Evolutionary conservation across 495 filamentous ascomycete genomes (phyloP), one percentile per base, ranked within the genome.

Genomic region (Astrocystis sublimbata): DNA sequence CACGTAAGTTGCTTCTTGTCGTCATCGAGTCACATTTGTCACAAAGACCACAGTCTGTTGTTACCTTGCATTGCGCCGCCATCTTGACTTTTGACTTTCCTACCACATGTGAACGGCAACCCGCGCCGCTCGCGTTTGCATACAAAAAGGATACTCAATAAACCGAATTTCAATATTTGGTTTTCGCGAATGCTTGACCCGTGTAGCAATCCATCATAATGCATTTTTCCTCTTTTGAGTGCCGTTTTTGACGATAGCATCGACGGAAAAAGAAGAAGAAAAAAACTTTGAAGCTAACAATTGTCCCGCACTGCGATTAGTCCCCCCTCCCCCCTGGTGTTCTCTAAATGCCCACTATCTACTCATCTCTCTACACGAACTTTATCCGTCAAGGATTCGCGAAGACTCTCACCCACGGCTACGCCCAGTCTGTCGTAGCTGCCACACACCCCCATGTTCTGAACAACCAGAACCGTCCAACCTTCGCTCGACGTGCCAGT

Each of bases 321-420:
- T 75, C 70, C 64, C 72, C 72, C 62, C 73, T 70, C 69, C 71
- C 73, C 47, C 63, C 72, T 70, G 78, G 80, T 68, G 71, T 78
- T 65, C 73, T 75, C 81, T 85, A 84, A 85, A 85, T 85, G 83
- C 83, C 83, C 73, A 76, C 79, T 66, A 81, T 84, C 67, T 83
- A 82, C 72, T 82, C 81, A 60, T 79, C 78, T 65, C 72, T 85
- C 61, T 84, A 81, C 73, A 80, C 92, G 81, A 90, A 92, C 78
- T 88, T 98, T 84, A 91, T 96, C 85, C 94, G 96, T 78, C 91
- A 93, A 81, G 93, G 90, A 87, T 89, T 97, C 73, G 85, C 90
- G 67, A 98, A 98, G 84, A 89, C 92, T 75, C 88, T 98, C 75
- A 93, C 92, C 73, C 92, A 96, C 85, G 93, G 93, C 78, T 97